Base-by-base conservation (phyloP, 257 asterid species). In the Scutellaria baicalensis region DNA sequence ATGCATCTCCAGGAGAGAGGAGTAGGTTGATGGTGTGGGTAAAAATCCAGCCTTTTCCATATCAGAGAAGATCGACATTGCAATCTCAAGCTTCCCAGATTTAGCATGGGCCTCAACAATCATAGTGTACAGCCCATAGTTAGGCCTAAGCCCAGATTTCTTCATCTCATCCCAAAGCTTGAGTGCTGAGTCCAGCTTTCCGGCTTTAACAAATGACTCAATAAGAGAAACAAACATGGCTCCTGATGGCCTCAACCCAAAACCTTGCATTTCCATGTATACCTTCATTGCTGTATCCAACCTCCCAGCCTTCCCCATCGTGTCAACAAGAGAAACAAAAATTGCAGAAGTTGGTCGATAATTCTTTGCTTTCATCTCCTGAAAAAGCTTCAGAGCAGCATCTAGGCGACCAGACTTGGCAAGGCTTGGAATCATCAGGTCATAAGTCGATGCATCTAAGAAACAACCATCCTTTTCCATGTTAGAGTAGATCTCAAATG, bases 81-180 rank as follows among this genome's bases (percentile, higher is more conserved):
- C 99, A 69, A 81, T 80, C 72, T 89, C 99, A 42, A 94, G 96
- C 81, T 94, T 94, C 61, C 99, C 96, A 11, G 99, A 91, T 83
- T 89, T 94, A 20, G 97, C 97, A 72, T 91, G 97, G 57, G 96
- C 86, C 81, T 94, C 99, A 39, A 94, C 91, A 72, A 93, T 83
- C 88, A 87, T 83, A 9, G 97, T 93, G 71, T 90, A 89, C 43
- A 93, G 83, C 54, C 97, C 97, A 67, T 91, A 94, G 69, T 94
- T 94, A 42, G 97, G 99, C 75, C 95, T 82, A 63, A 89, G 88
- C 45, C 97, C 95, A 43, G 89, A 85, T 70, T 84, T 85, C 87
- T 87, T 91, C 99, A 91, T 93, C 84, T 93, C 99, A 45, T 87
- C 95, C 99, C 97, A 93, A 33, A 94, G 82, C 82, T 73, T 87